Evolutionary conservation across 306 rosid genomes (phyloP).

Genomic region (Potentilla sterilis): DNA sequence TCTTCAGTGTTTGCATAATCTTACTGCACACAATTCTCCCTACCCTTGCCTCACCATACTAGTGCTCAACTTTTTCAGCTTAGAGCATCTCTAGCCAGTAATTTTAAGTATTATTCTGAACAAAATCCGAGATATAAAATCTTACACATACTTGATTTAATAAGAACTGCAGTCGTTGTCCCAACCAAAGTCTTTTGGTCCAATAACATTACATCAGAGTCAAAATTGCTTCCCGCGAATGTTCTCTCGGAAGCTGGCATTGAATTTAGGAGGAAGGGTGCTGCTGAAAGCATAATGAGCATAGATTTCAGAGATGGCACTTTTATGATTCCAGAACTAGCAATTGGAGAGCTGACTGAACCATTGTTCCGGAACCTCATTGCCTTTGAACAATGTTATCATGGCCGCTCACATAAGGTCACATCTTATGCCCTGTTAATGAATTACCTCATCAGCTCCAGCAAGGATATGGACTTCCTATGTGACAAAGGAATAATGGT

Average conservation of each 20-base stretch:
- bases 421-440: slow-evolving; percentile 21
- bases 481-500: not conserved
- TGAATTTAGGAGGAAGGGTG: not conserved
- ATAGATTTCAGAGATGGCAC: slow-evolving; percentile 3
- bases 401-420: not conserved
- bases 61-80: not conserved
- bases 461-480: slow-evolving; percentile 6
- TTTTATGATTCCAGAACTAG: not conserved
- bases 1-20: not conserved
- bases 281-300: not conserved
- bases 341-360: slow-evolving; percentile 16
- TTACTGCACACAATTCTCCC: not conserved
- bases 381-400: slow-evolving; percentile 24
- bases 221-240: not conserved
- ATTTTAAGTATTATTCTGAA: not conserved
- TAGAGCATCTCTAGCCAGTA: not conserved
- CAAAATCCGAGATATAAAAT: not conserved
- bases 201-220: not conserved
- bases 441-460: slow-evolving; percentile 12
- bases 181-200: not conserved
- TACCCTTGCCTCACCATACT: not conserved
- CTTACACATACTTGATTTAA: not conserved
- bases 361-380: slow-evolving; percentile 7
- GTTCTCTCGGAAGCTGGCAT: not conserved
- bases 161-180: not conserved